Evolutionary conservation across 2,329 filamentous ascomycete genomes (phyloP).

Genomic region (Teratosphaeria destructans): DNA sequence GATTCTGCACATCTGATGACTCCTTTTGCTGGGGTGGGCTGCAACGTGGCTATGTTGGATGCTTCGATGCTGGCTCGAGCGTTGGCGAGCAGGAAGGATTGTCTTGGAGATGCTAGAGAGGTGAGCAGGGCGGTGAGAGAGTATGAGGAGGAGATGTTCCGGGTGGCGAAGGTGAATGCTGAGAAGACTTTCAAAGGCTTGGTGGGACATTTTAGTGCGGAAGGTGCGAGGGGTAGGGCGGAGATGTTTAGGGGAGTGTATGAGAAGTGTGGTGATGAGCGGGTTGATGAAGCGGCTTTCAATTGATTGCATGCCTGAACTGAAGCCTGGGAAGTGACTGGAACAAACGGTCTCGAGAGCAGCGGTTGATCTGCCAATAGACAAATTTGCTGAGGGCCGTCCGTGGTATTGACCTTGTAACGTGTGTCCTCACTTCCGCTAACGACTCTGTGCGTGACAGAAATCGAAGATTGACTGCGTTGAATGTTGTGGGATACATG

Average conservation of each 20-base stretch:
- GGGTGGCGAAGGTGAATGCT: neutral
- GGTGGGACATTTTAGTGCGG: neutral
- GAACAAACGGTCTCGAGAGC: too few relatives aligned
- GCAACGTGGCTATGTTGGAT: slow-evolving; percentile 14
- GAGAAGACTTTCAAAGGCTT: neutral
- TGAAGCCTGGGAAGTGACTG: neutral
- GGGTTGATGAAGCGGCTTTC: neutral
- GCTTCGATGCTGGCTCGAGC: neutral
- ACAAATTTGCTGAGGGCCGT: too few relatives aligned
- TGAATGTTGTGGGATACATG: too few relatives aligned
- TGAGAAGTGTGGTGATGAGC: neutral
- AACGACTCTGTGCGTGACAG: too few relatives aligned
- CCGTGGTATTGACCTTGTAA: too few relatives aligned
- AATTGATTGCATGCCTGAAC: neutral
- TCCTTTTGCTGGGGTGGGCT: slow-evolving; percentile 48
- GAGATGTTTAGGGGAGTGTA: neutral
- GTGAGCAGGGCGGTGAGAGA: neutral
- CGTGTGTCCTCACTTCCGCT: too few relatives aligned
- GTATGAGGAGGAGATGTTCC: neutral
- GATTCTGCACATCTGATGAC: slow-evolving; percentile 50
- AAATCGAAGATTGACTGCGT: too few relatives aligned
- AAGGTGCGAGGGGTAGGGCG: neutral
- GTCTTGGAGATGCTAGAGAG: neutral
- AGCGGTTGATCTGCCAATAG: too few relatives aligned
- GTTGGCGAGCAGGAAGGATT: neutral